These are phyloP conservation scores for Spiraea crenata DNA, from an alignment of 331 rosid species.

Conservation along the genomic window DNA sequence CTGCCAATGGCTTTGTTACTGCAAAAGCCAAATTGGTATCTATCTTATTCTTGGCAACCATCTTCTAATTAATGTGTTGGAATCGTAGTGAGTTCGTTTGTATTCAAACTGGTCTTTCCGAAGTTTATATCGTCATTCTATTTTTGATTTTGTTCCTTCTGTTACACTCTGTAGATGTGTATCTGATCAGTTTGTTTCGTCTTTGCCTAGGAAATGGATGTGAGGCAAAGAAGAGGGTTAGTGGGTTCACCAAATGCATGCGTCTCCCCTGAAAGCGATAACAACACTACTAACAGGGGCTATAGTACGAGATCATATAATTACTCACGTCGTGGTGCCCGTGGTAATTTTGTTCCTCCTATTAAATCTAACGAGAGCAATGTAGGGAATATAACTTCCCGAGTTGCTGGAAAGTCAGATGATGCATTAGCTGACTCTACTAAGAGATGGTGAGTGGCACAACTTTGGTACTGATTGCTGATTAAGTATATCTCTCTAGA, in stretches of 20 bases:
- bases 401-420: slow-evolving; percentile 59
- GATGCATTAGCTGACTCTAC: slow-evolving; percentile 79
- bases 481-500: background rate
- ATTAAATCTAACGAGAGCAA: slow-evolving; percentile 64
- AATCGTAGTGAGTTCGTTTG: slow-evolving; percentile 18
- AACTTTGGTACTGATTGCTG: slow-evolving; percentile 25
- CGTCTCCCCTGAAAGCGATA: slow-evolving; percentile 72
- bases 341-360: slow-evolving; percentile 90
- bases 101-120: slow-evolving; percentile 14
- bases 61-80: slow-evolving; percentile 7
- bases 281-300: slow-evolving; percentile 45
- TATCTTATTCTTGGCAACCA: slow-evolving; percentile 6
- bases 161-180: slow-evolving; percentile 9
- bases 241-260: slow-evolving; percentile 67
- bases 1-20: slow-evolving; percentile 50
- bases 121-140: background rate
- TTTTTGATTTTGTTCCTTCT: background rate
- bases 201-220: slow-evolving; percentile 68
- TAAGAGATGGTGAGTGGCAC: slow-evolving; percentile 74
- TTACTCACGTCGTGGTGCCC: slow-evolving; percentile 68
- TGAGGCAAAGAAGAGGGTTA: slow-evolving; percentile 57
- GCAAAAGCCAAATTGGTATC: slow-evolving; percentile 88
- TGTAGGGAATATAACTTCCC: slow-evolving; percentile 58
- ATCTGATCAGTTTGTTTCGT: slow-evolving; percentile 10
- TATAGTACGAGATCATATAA: slow-evolving; percentile 76